These are phyloP conservation scores for Nicotiana obtusifolia DNA, from an alignment of 257 asterid species.

Conservation along the genomic window DNA sequence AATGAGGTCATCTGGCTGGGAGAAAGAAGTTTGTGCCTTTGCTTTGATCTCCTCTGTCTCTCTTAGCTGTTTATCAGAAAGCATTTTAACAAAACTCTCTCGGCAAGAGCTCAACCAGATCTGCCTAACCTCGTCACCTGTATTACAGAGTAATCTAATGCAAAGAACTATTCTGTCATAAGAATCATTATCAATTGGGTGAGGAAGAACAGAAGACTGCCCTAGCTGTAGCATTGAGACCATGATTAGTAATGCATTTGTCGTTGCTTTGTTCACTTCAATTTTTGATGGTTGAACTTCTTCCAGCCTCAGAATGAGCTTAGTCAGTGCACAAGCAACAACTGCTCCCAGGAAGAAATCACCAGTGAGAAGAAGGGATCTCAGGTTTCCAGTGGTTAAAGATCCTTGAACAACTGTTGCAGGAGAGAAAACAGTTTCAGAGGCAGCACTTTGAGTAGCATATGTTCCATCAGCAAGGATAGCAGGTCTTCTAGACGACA, in stretches of 20 bases:
- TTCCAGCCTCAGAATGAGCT: constrained; percentile 72
- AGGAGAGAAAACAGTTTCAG: constrained; percentile 82
- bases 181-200: constrained; percentile 91
- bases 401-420: constrained; percentile 76
- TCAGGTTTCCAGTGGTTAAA: constrained; percentile 56
- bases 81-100: constrained; percentile 89
- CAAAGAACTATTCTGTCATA: constrained; percentile 77
- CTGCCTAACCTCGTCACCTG: constrained; percentile 63
- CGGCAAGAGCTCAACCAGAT: constrained; percentile 87
- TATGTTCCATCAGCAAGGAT: constrained; percentile 96
- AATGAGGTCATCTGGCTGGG: constrained; percentile 95
- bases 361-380: constrained; percentile 90
- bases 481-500: constrained; percentile 87
- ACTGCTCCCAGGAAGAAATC: constrained; percentile 95
- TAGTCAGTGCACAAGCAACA: constrained; percentile 79
- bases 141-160: constrained; percentile 60
- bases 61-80: constrained; percentile 84
- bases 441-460: constrained; percentile 98
- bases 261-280: constrained; percentile 70
- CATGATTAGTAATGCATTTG: constrained; percentile 61
- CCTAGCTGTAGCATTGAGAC: constrained; percentile 89
- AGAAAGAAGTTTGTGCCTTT: constrained; percentile 61
- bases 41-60: constrained; percentile 87
- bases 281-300: constrained; percentile 77
- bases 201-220: constrained; percentile 79